These are phyloP conservation scores for Coemansia sp. DNA, from an alignment of 192 early-diverging fungal species.

Conservation along the genomic window DNA sequence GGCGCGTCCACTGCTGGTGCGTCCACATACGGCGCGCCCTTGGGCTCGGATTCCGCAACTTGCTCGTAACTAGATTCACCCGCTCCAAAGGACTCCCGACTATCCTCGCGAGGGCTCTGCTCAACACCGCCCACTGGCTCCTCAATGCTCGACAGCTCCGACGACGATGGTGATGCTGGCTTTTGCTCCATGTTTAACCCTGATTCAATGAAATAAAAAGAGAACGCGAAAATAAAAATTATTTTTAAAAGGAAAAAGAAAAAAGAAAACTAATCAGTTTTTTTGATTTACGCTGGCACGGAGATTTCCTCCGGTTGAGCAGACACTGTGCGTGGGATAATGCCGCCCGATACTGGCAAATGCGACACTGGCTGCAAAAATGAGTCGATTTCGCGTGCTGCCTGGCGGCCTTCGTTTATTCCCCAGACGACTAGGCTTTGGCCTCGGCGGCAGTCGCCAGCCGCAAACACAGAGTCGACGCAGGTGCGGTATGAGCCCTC, in stretches of 20 bases:
- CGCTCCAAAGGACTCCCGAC: not conserved
- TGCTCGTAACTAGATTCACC: not conserved
- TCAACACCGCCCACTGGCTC: not conserved
- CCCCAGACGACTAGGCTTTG: constrained; percentile 97
- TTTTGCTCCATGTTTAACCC: not conserved
- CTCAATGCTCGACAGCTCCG: not conserved
- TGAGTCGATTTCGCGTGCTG: constrained; percentile 88
- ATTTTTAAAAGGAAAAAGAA: constrained; percentile 7
- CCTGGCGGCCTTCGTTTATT: constrained; percentile 96
- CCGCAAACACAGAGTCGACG: constrained; percentile 84
- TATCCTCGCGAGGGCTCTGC: not conserved
- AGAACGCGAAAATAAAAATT: constrained; percentile 1
- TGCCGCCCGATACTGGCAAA: constrained; percentile 86
- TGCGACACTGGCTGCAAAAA: constrained; percentile 69
- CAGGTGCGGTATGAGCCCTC: constrained; percentile 76
- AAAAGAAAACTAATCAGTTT: not conserved
- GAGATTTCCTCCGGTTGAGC: not conserved
- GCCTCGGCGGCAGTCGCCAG: constrained; percentile 96
- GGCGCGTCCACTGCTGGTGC: not conserved
- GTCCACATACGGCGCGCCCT: no score
- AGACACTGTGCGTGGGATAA: constrained; percentile 60
- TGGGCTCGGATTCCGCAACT: not conserved
- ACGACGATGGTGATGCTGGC: not conserved
- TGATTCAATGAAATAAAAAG: not conserved
- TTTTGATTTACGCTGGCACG: not conserved